These are phyloP conservation scores for Alternaria gansuensis DNA, from an alignment of 2,329 filamentous ascomycete genomes.

Conservation along the genomic window DNA sequence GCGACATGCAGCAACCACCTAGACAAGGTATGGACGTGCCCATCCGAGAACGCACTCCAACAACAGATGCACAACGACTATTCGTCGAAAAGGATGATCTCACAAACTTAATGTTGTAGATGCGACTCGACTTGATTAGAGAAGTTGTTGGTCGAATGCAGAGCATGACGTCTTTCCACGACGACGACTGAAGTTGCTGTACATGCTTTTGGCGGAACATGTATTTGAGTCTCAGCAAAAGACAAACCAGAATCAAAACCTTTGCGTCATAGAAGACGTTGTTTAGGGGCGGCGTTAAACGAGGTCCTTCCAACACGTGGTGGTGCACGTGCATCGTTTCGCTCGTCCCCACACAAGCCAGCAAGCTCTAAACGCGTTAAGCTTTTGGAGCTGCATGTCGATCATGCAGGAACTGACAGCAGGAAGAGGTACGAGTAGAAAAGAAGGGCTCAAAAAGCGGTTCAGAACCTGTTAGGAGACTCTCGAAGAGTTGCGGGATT, in stretches of 20 bases:
- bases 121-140: neutral
- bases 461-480: slow-evolving; percentile 29
- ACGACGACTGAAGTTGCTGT: neutral
- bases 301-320: slow-evolving; percentile 25
- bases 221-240: neutral
- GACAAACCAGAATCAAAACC: neutral
- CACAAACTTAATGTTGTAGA: neutral
- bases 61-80: neutral
- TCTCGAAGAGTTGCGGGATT: slow-evolving; percentile 41
- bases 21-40: neutral
- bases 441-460: slow-evolving; percentile 26
- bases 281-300: slow-evolving; percentile 7
- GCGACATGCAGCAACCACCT: slow-evolving; percentile 1
- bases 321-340: slow-evolving; percentile 40
- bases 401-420: slow-evolving; percentile 45
- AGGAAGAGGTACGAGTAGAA: slow-evolving; percentile 32
- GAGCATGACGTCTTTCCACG: neutral
- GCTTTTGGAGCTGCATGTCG: slow-evolving; percentile 51
- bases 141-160: neutral
- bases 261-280: neutral
- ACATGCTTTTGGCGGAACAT: neutral
- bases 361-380: slow-evolving; percentile 40
- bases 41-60: neutral
- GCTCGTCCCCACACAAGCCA: slow-evolving; percentile 44
- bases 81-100: neutral